Evolutionary conservation across 441 rosid species (phyloP), one percentile per base, ranked within the genome.

Genomic region (Syzygium syzygioides): DNA sequence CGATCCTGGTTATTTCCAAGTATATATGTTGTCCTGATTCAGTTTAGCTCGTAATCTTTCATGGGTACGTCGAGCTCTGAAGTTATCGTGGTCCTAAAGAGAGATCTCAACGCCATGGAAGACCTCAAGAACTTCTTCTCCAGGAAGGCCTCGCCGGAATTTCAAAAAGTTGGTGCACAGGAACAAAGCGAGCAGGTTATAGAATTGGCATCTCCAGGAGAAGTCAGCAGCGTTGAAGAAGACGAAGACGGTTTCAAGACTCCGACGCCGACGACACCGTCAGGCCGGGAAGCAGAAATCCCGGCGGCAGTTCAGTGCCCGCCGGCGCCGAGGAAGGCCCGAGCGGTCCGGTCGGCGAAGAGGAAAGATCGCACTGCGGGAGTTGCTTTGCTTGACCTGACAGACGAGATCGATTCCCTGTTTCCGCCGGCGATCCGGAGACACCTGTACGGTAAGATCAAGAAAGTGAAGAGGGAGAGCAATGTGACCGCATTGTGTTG

Each of bases 101-200:
- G 83, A 41, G 79, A 56, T 79, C 50, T 45, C 86, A 41, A n/a
- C 53, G 41, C 86, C 86, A 87, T 87, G 89, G 89, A 87, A 55
- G 85, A 57, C 55, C 53, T 56, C 52, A 48, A 83, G 14, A 41
- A 26, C 83, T 41, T 41, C n/a, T 41, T 14, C 52, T 76, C 83
- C n/a, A 76, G 83, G n/a, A 41, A 76, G 83, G 13, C 53, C 18
- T 76, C 83, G 83, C 53, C 52, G 83, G 83, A 41, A 76, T 76
- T 76, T 41, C 83, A 41, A 23, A 52, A 76, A 76, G 83, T 0
- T 7, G 83, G 53, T 41, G 83, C 53, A 26, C 53, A 25, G 41
- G 53, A 76, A 76, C 83, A 25, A 26, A 41, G 30, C 4, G n/a
- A 76, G 53, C 18, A 48, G n/a, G 52, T 41, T 1, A 14, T 41